Conservation (phyloP, 2,329 filamentous ascomycete species). For the Curvularia spicifera region DNA sequence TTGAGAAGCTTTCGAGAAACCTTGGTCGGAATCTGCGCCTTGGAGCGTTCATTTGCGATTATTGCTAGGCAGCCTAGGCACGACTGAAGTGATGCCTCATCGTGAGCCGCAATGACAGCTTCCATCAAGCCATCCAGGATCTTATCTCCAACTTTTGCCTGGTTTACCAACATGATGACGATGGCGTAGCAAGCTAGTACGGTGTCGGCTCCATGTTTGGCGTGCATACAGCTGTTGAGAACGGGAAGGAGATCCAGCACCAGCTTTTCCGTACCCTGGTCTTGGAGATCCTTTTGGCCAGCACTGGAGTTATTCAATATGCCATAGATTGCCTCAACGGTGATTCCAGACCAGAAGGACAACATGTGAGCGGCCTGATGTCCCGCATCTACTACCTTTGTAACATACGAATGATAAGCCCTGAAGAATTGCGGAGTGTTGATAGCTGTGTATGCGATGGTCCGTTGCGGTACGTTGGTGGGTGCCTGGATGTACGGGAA, state of each 20-base stretch:
- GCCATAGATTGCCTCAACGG: slow-evolving; percentile 82
- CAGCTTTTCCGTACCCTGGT: slow-evolving; percentile 78
- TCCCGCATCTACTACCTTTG: slow-evolving; percentile 73
- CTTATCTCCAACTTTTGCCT: slow-evolving; percentile 77
- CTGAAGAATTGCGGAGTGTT: slow-evolving; percentile 79
- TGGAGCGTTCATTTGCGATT: slow-evolving; percentile 78
- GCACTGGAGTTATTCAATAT: slow-evolving; percentile 80
- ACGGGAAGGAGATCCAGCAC: slow-evolving; percentile 72
- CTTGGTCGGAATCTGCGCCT: slow-evolving; percentile 70
- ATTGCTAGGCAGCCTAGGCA: slow-evolving; percentile 82
- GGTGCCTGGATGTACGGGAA: slow-evolving; percentile 82
- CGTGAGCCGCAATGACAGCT: slow-evolving; percentile 80
- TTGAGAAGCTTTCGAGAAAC: slow-evolving; percentile 74
- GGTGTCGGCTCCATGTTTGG: slow-evolving; percentile 77
- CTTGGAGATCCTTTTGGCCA: slow-evolving; percentile 76
- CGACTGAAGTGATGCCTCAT: slow-evolving; percentile 71
- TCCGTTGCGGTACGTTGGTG: slow-evolving; percentile 76
- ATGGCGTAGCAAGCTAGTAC: slow-evolving; percentile 93
- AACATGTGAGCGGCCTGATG: slow-evolving; percentile 79
- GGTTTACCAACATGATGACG: slow-evolving; percentile 81
- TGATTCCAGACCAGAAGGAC: slow-evolving; percentile 89
- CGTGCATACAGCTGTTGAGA: slow-evolving; percentile 76
- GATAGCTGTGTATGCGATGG: slow-evolving; percentile 82
- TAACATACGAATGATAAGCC: slow-evolving; percentile 76
- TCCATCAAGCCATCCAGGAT: slow-evolving; percentile 90